Evolutionary conservation across 2,329 filamentous ascomycete genomes (phyloP), one percentile per base, ranked within the genome.

Genomic region (Fusarium tjaetaba): DNA sequence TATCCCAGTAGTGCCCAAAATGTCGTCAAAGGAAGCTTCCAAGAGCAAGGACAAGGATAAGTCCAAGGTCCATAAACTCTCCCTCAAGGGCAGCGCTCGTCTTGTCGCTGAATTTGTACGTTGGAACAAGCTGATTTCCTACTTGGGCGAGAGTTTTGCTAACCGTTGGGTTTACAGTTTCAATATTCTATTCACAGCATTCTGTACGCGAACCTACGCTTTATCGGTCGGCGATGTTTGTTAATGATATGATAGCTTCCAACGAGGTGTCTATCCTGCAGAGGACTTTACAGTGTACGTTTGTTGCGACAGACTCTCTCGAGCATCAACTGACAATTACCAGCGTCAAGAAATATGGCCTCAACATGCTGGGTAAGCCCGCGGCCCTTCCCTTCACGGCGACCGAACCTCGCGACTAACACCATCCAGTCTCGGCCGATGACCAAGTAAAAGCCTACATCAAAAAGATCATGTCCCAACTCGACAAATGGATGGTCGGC

Each of bases 381-480:
- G 39, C 38, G 7, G 34, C 3, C 34, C 2, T n/a, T 18, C 5
- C 2, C 2, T 28, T 3, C 34, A 18, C 20, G 14, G 16, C 16
- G 36, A 13, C 18, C 22, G n/a, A 24, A 15, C 11, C 7, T 46
- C n/a, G n/a, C 10, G 32, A 55, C 71, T 74, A 63, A 79, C 66
- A 36, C 22, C 14, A 4, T 0, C 18, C 34, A 91, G 95, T 98
- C 58, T 97, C 96, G 38, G 91, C 95, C 73, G 96, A 99, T 82
- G 96, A 98, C 86, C 96, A 99, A 85, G 96, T 99, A 81, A 97
- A 97, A 84, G 94, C 95, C 38, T 99, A 99, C 85, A 97, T 99
- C 87, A 98, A 97, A 84, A 97, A 97, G 85, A 98, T 99, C 85
- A 99, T 98, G 95, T 92, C 92, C 34, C 96, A 99, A 84, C 90